Conservation (phyloP, 352 stramenopile genomes). For the Aphanomyces stellatus region DNA sequence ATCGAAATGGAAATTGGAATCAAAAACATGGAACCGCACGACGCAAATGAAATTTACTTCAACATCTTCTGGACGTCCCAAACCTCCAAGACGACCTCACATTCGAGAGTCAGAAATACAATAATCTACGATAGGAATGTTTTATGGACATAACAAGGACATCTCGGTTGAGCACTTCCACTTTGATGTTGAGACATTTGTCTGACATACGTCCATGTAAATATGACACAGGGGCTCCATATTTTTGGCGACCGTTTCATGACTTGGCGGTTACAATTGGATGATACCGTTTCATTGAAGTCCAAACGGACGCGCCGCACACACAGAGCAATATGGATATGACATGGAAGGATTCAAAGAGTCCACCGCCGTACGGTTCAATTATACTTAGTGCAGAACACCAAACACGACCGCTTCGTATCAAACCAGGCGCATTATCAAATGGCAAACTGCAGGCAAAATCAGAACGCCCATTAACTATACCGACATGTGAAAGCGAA, state of each 20-base stretch:
- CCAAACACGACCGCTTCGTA: background rate
- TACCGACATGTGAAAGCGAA: background rate
- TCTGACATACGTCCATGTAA: no score
- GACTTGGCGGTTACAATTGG: no score
- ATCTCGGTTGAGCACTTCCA: no score
- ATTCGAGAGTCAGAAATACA: background rate
- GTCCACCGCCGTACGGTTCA: background rate
- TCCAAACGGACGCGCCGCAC: no score
- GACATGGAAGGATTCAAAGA: conserved; percentile 1
- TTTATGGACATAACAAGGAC: no score
- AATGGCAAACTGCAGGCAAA: background rate
- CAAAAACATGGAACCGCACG: background rate
- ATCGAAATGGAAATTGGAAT: background rate
- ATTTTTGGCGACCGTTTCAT: no score
- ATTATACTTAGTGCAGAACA: background rate
- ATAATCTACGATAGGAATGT: no score
- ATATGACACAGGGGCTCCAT: no score
- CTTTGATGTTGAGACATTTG: no score
- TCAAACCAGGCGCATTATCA: background rate
- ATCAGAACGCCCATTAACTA: background rate
- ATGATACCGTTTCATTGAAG: no score
- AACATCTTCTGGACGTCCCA: background rate
- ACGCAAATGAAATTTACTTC: background rate
- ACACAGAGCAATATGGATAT: no score
- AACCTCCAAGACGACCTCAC: background rate